phyloP scores from a whole-genome alignment of 805 yeast species.

The Wickerhamomyces rabaulensis region DNA sequence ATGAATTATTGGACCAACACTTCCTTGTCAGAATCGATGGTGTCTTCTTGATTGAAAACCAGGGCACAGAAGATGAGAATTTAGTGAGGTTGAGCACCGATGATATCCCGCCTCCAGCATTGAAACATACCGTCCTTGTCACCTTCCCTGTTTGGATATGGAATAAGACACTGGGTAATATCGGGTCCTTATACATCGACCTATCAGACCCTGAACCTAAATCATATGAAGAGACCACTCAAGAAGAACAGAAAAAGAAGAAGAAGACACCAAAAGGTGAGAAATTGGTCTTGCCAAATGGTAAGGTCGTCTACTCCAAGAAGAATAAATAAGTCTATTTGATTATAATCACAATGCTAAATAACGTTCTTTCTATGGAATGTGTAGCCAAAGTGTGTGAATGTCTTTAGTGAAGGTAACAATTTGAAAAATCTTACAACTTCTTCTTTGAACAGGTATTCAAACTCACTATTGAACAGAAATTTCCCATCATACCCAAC shows the following conservation, averaged over 20 bases:
- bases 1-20: conserved; percentile 36
- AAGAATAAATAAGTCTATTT: conserved; percentile 8
- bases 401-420: not conserved
- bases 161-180: conserved; percentile 39
- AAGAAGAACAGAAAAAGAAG: conserved; percentile 18
- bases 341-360: not conserved
- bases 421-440: conserved; percentile 1
- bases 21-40: conserved; percentile 57
- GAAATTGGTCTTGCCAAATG: conserved; percentile 52
- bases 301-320: conserved; percentile 42
- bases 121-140: conserved; percentile 43
- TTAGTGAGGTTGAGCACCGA: conserved; percentile 40
- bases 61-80: conserved; percentile 25
- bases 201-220: conserved; percentile 5
- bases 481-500: not conserved
- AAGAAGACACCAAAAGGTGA: conserved; percentile 35
- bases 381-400: conserved; percentile 7
- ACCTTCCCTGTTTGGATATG: conserved; percentile 38
- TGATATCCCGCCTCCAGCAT: conserved; percentile 43
- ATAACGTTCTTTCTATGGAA: conserved; percentile 2
- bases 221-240: conserved; percentile 2
- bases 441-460: conserved; percentile 7
- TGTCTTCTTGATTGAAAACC: conserved; percentile 44
- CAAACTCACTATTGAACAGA: conserved; percentile 5
- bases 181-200: conserved; percentile 11